A percentile compares a stretch with the other conserved stretches of the same genome.
Evolutionary conservation across 2,329 filamentous ascomycete species (phyloP).

Genomic region (Hymenoscyphus albidus): DNA sequence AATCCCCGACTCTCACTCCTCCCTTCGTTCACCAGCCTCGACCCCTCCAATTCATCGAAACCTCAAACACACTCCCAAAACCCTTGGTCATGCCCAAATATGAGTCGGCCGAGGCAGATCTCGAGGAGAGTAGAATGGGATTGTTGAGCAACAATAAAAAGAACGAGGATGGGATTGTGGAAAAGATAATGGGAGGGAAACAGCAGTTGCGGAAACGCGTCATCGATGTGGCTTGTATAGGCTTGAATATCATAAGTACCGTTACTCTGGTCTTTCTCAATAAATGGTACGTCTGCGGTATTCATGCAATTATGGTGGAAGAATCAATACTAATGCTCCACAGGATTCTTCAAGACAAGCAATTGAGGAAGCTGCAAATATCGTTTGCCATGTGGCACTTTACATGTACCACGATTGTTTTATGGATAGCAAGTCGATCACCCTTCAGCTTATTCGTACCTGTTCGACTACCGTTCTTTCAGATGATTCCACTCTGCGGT

Average conservation of each 20-base stretch:
- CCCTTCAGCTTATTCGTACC: constrained; percentile 44
- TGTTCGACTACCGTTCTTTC: constrained; percentile 40
- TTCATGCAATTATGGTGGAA: constrained; percentile 5
- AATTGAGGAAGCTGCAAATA: constrained; percentile 43
- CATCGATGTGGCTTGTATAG: constrained; percentile 36
- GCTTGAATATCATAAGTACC: constrained; percentile 42
- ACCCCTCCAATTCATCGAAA: not conserved
- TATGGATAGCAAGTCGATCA: constrained; percentile 40
- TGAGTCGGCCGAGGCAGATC: constrained; percentile 21
- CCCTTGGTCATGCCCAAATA: constrained; percentile 11
- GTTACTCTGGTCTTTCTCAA: constrained; percentile 43
- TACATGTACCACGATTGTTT: constrained; percentile 41
- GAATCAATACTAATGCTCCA: not conserved
- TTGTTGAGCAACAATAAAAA: constrained; percentile 20
- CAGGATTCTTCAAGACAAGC: constrained; percentile 43
- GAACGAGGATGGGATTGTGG: not conserved
- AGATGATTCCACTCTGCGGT: constrained; percentile 44
- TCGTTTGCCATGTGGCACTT: constrained; percentile 48
- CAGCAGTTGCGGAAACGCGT: constrained; percentile 19
- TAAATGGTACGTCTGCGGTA: constrained; percentile 37
- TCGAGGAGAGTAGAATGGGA: constrained; percentile 26
- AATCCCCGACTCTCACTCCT: not conserved
- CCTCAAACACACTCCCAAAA: not conserved
- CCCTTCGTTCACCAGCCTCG: not conserved
- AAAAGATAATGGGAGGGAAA: constrained; percentile 1